Conservation (phyloP, 2,329 filamentous ascomycete genomes). For the Tolypocladium guangdongense region DNA sequence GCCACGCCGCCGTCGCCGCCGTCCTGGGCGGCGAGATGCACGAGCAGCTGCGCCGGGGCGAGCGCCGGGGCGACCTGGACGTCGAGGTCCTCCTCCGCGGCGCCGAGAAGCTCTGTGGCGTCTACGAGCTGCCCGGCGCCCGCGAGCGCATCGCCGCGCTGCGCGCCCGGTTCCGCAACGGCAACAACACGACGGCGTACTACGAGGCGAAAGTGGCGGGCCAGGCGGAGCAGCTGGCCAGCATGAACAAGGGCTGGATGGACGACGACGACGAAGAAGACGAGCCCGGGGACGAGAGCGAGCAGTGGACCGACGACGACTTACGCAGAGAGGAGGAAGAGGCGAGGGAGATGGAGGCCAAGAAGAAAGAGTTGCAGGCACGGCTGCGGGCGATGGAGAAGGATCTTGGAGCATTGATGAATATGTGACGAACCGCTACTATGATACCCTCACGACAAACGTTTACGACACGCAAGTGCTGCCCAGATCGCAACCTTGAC, state of each 20-base stretch:
- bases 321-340: slow-evolving; percentile 59
- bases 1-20: slow-evolving; percentile 78
- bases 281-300: slow-evolving; percentile 35
- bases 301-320: slow-evolving; percentile 56
- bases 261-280: slow-evolving; percentile 41
- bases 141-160: slow-evolving; percentile 64
- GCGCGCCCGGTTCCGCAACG: slow-evolving; percentile 58
- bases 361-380: slow-evolving; percentile 44
- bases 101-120: slow-evolving; percentile 79
- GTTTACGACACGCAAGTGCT: neutral
- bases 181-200: slow-evolving; percentile 63
- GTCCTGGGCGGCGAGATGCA: slow-evolving; percentile 83
- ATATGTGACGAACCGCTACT: slow-evolving; percentile 31
- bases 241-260: slow-evolving; percentile 56
- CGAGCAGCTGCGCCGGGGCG: slow-evolving; percentile 56
- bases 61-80: slow-evolving; percentile 59
- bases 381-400: slow-evolving; percentile 43
- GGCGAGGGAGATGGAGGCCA: slow-evolving; percentile 42
- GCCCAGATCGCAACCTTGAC: neutral
- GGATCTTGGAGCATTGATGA: slow-evolving; percentile 42
- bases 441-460: slow-evolving; percentile 1
- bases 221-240: slow-evolving; percentile 62
- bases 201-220: slow-evolving; percentile 72
- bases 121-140: slow-evolving; percentile 76
- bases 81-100: slow-evolving; percentile 75